Conservation (phyloP, 2,329 filamentous ascomycete species). For the Chrysosporium queenslandicum region DNA sequence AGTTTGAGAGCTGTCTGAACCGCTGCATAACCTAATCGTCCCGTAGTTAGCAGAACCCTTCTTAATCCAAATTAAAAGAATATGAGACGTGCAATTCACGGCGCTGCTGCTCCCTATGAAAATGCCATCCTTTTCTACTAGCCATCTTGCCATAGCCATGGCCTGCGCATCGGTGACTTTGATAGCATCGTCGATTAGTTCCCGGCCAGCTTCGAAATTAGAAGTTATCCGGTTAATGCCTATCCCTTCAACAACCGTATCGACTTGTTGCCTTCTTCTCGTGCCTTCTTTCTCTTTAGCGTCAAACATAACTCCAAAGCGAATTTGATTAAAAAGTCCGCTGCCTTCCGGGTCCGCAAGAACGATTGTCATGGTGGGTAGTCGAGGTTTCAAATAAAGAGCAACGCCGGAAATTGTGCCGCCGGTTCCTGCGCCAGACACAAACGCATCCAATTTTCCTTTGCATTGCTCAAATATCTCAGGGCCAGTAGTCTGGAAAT, state of each 20-base stretch:
- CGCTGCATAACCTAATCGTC: slow-evolving; percentile 38
- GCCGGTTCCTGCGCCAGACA: slow-evolving; percentile 87
- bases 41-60: neutral
- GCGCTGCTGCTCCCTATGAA: slow-evolving; percentile 91
- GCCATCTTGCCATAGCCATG: slow-evolving; percentile 84
- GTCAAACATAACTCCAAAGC: slow-evolving; percentile 93
- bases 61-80: neutral
- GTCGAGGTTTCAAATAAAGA: slow-evolving; percentile 64
- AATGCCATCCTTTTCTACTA: slow-evolving; percentile 90
- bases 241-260: slow-evolving; percentile 91
- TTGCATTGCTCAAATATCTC: slow-evolving; percentile 75
- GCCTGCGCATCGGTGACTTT: slow-evolving; percentile 83
- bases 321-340: slow-evolving; percentile 82
- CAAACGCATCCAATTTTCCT: slow-evolving; percentile 71
- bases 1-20: slow-evolving; percentile 39
- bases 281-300: slow-evolving; percentile 83
- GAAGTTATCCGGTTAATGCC: slow-evolving; percentile 89
- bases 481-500: slow-evolving; percentile 72
- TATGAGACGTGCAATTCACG: slow-evolving; percentile 64
- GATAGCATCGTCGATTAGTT: slow-evolving; percentile 82
- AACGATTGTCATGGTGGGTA: slow-evolving; percentile 59
- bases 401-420: slow-evolving; percentile 86
- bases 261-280: slow-evolving; percentile 77
- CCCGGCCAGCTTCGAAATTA: slow-evolving; percentile 80
- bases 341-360: slow-evolving; percentile 91